These are phyloP conservation scores for Yamadazyma taylorii DNA, from an alignment of 1,139 yeast genomes.

Conservation along the genomic window DNA sequence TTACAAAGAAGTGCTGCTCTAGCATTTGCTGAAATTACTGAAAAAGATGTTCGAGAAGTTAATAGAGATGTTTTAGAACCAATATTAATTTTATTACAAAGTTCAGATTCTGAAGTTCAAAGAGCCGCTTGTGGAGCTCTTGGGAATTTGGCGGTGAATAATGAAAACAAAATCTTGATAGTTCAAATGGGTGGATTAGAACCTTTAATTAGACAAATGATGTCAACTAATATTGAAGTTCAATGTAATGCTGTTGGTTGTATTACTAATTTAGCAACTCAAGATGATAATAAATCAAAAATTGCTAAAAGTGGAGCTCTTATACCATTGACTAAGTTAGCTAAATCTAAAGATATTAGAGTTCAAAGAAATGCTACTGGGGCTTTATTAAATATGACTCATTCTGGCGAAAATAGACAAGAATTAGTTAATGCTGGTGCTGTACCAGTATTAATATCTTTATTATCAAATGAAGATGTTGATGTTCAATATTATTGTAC, in stretches of 20 bases:
- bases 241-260: slow-evolving; percentile 99
- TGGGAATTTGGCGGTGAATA: slow-evolving; percentile 95
- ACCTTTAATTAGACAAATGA: slow-evolving; percentile 95
- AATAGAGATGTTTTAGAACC: slow-evolving; percentile 92
- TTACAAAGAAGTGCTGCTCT: slow-evolving; percentile 96
- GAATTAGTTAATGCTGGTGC: slow-evolving; percentile 98
- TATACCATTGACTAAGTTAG: slow-evolving; percentile 88
- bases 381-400: slow-evolving; percentile 96
- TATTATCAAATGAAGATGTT: slow-evolving; percentile 83
- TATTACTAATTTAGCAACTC: slow-evolving; percentile 97
- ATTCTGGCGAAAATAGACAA: slow-evolving; percentile 93
- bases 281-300: slow-evolving; percentile 92
- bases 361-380: slow-evolving; percentile 99
- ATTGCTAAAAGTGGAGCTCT: slow-evolving; percentile 98
- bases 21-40: slow-evolving; percentile 98
- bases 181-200: slow-evolving; percentile 98
- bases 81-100: slow-evolving; percentile 79
- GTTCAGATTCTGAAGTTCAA: slow-evolving; percentile 91
- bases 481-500: slow-evolving; percentile 99
- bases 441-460: slow-evolving; percentile 91
- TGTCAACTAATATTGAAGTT: slow-evolving; percentile 94
- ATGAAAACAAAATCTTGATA: slow-evolving; percentile 86
- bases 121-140: slow-evolving; percentile 98
- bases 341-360: slow-evolving; percentile 89
- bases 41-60: slow-evolving; percentile 89